Evolutionary conservation across 306 rosid species (phyloP).

Genomic region (Astragalus glycyphyllos): DNA sequence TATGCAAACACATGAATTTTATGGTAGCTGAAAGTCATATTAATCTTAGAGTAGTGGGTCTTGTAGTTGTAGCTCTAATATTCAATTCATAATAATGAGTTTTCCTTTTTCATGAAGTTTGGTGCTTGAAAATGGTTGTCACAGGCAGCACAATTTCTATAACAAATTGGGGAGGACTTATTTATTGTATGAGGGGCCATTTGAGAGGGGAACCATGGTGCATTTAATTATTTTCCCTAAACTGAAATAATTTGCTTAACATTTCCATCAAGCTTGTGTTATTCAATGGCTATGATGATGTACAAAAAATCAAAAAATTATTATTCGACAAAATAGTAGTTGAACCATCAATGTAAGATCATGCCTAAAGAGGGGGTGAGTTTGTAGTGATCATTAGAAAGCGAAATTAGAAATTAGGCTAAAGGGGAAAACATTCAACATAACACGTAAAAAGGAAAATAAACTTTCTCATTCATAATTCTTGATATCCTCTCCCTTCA

Average conservation of each 20-base stretch:
- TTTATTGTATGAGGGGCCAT: slow-evolving; percentile 42
- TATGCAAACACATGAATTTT: too few species aligned
- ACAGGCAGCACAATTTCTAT: slow-evolving; percentile 43
- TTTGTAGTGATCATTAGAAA: too few species aligned
- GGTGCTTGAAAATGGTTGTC: slow-evolving; percentile 45
- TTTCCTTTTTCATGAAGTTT: slow-evolving; percentile 24
- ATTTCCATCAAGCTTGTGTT: slow-evolving; percentile 49
- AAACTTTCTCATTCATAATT: too few species aligned
- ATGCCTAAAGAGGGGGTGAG: slow-evolving; percentile 13
- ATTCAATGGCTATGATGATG: slow-evolving; percentile 44
- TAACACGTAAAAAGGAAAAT: too few species aligned
- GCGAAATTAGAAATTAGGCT: too few species aligned
- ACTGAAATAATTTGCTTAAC: slow-evolving; percentile 45
- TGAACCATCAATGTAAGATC: slow-evolving; percentile 57
- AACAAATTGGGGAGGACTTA: slow-evolving; percentile 35
- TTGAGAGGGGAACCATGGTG: slow-evolving; percentile 41
- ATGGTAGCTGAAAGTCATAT: too few species aligned
- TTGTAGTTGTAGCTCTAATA: too few species aligned
- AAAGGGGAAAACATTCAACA: too few species aligned
- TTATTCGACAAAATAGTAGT: slow-evolving; percentile 56
- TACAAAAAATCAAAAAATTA: slow-evolving; percentile 50
- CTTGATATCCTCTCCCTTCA: too few species aligned
- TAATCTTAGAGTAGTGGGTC: too few species aligned
- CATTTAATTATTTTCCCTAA: slow-evolving; percentile 47
- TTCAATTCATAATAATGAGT: slow-evolving; percentile 4